Percentiles rank a stretch among this genome's conserved stretches.
Conservation (phyloP, 106 monocot species). For the Posidonia australis region DNA sequence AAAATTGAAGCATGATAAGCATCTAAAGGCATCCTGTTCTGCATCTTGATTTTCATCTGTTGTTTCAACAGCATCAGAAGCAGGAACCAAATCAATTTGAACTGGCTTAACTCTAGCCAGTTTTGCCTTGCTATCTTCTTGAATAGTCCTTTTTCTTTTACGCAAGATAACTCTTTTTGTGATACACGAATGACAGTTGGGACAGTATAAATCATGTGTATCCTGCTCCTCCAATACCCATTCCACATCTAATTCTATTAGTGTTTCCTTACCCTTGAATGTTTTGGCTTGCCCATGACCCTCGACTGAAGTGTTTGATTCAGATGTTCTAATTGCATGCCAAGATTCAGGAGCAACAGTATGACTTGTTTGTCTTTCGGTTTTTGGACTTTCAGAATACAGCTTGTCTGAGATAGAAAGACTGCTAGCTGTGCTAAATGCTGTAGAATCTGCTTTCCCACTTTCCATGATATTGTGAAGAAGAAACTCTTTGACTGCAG, state of each 20-base stretch:
- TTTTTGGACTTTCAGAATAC: not conserved
- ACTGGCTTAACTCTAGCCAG: conserved; percentile 34
- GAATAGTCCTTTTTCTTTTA: conserved; percentile 60
- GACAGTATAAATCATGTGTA: conserved; percentile 86
- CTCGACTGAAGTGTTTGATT: conserved; percentile 9
- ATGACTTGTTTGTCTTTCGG: conserved; percentile 16
- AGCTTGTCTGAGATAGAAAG: not conserved
- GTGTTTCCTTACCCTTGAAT: conserved; percentile 7
- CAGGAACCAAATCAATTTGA: conserved; percentile 11
- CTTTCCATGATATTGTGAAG: not conserved
- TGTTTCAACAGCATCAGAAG: conserved; percentile 11
- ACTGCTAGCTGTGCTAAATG: not conserved
- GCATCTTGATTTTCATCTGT: conserved; percentile 11
- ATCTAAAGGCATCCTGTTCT: conserved; percentile 60
- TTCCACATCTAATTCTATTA: conserved; percentile 50
- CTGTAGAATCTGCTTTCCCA: not conserved
- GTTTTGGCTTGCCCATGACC: conserved; percentile 4
- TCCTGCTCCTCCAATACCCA: conserved; percentile 77
- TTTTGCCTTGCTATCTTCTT: conserved; percentile 28
- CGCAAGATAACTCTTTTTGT: conserved; percentile 83
- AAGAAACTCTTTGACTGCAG: conserved; percentile 7
- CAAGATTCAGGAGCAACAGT: conserved; percentile 1
- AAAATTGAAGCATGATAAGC: conserved; percentile 80
- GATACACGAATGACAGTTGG: conserved; percentile 87
- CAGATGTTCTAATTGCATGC: conserved; percentile 1